Evolutionary conservation across 75 land plant genomes (phyloP), one percentile per base, ranked within the genome.

Genomic region (Azolla pinnata): DNA sequence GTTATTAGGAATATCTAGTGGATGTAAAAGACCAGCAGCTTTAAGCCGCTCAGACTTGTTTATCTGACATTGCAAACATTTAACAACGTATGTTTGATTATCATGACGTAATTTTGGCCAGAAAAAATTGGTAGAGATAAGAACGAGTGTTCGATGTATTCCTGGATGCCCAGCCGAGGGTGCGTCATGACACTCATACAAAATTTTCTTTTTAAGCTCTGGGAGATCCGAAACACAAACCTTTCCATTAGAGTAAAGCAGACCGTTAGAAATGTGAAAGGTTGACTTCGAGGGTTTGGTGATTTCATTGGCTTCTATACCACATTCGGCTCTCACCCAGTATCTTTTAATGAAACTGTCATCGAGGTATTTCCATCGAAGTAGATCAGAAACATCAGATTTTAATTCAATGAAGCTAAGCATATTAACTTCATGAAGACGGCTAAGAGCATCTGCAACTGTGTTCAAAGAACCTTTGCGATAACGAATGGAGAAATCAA

Each of bases 21-120:
- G 72, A 0, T 52, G 59, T 28, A 66, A 69, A 3, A 61, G 20
- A 1, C 81, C 77, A 61, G 54, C 26, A 18, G 63, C 25, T 7
- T 56, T 38, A 0, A 44, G 56, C 1, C 14, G 0, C 20, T 33
- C 23, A 1, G 28, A 24, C 40, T 78, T 72, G 0, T 34, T 28
- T 16, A 0, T 24, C 26, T 67, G 75, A 54, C 71, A 77, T 3
- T 23, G 20, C 42, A 44, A n/a, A 32, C 67, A 77, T 21, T 20
- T 16, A 9, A 10, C 23, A 0, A 72, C 67, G 28, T 58, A 33
- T 0, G 2, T 20, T 10, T 21, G 0, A 0, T 55, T 57, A 45
- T 65, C 65, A 19, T 34, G 1, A 49, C 29, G 57, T 25, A 75
- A 7, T 25, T 64, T 28, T 0, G 72, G 67, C 68, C 67, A 75